Conservation (phyloP, 768 basidiomycete genomes). For the Mycena latifolia region DNA sequence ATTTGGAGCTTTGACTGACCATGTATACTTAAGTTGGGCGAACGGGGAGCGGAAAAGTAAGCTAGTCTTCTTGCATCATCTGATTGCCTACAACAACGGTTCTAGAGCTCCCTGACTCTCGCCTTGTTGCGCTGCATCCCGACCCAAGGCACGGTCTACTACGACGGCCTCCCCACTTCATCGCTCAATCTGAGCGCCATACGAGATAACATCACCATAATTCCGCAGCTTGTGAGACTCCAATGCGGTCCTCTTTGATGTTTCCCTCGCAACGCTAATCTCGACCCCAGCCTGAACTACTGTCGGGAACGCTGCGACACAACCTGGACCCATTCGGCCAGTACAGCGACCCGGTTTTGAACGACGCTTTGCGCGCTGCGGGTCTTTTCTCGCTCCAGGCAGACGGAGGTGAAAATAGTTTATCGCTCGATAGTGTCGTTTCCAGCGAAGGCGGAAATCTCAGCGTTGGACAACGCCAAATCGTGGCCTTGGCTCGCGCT, state of each 20-base stretch:
- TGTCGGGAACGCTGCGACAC: constrained; percentile 67
- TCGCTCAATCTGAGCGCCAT: constrained; percentile 66
- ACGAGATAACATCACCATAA: constrained; percentile 67
- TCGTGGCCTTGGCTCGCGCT: constrained; percentile 70
- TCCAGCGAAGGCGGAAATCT: constrained; percentile 59
- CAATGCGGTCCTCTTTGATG: constrained; percentile 37
- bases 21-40: constrained; percentile 62
- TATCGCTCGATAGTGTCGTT: constrained; percentile 60
- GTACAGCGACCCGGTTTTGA: constrained; percentile 64
- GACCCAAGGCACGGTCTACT: constrained; percentile 64
- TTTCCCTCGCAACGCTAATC: neutral
- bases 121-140: constrained; percentile 67
- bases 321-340: constrained; percentile 74
- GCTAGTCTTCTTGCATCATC: neutral
- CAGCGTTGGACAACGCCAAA: constrained; percentile 73
- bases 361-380: constrained; percentile 61
- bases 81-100: neutral
- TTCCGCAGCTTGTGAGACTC: constrained; percentile 71
- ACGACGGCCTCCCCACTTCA: constrained; percentile 61
- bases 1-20: neutral
- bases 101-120: constrained; percentile 62
- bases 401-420: constrained; percentile 47
- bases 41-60: constrained; percentile 69
- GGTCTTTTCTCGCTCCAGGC: constrained; percentile 56
- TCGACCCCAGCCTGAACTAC: constrained; percentile 55